Evolutionary conservation across 1,284 basidiomycete genomes (phyloP), one percentile per base, ranked within the genome.

Genomic region (Hortiboletus rubellus): DNA sequence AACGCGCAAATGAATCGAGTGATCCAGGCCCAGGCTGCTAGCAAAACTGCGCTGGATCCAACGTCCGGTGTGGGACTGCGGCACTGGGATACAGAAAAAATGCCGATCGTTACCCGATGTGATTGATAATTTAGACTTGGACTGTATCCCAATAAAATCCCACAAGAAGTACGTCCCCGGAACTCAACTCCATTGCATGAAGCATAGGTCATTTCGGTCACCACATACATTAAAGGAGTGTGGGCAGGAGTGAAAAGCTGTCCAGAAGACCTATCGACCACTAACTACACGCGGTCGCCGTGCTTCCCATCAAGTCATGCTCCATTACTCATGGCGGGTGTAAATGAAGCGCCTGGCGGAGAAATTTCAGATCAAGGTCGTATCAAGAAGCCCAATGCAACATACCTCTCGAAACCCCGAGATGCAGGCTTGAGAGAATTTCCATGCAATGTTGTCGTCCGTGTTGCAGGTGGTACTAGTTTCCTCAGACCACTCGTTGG

Each of bases 401-500:
- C 46, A 30, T 31, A 61, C 58, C 60, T 22, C 18, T 60, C 54
- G 58, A 33, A 15, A 46, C 41, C 63, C 61, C 18, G 64, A 64
- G 42, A 65, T 34, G 12, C 64, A 62, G 45, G 62, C 64, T 27
- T 66, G 36, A 17, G 64, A 52, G 47, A 64, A 66, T n/a, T 59
- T 44, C 50, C 44, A 60, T 9, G 53, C 33, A 45, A 65, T 65
- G 33, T 64, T 12, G 4, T 60, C 60, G 3, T 49, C 52, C 18
- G 57, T 42, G 22, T 49, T 55, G 31, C 63, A 65, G 18, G 56
- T 61, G n/a, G 64, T 65, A 38, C 49, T 56, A 11, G 64, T 65
- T 5, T 62, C 62, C 3, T 34, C 15, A 6, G 17, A n/a, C 52
- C 45, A 55, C 36, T 65, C 56, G n/a, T 65, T 60, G 33, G 65